Percentiles rank a stretch among this genome's conserved stretches.
Evolutionary conservation across 148 eudicot species (phyloP).

Genomic region (Hydrangea macrophylla): DNA sequence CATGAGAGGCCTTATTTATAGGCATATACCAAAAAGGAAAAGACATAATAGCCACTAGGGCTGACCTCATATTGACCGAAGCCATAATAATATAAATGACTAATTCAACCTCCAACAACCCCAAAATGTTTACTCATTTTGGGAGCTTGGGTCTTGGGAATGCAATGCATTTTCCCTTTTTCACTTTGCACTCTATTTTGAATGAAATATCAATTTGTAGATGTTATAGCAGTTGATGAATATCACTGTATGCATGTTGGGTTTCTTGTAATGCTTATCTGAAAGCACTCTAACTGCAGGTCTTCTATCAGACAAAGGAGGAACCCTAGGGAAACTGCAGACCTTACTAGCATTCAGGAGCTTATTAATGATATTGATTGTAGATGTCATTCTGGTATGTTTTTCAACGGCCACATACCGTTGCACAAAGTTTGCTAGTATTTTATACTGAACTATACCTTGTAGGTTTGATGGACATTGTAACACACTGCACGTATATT

Average conservation of each 20-base stretch:
- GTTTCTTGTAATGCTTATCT: background rate
- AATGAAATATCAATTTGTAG: background rate
- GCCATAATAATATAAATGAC: too few relatives aligned
- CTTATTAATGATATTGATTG: constrained; percentile 65
- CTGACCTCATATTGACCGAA: too few relatives aligned
- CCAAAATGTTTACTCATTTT: too few relatives aligned
- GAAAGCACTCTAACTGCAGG: constrained; percentile 35
- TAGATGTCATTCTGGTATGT: constrained; percentile 67
- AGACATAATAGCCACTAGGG: too few relatives aligned
- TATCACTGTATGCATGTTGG: constrained; percentile 3
- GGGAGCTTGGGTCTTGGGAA: too few relatives aligned
- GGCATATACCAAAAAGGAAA: too few relatives aligned
- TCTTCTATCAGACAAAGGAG: constrained; percentile 85
- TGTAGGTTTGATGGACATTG: constrained; percentile 75
- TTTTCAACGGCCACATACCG: constrained; percentile 8
- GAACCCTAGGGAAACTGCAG: constrained; percentile 89
- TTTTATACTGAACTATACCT: constrained; percentile 12
- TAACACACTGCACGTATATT: constrained; percentile 80
- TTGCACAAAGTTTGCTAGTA: background rate
- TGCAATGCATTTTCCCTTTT: background rate
- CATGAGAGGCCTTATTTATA: too few relatives aligned
- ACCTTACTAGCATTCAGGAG: constrained; percentile 88
- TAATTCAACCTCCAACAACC: too few relatives aligned
- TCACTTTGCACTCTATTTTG: background rate
- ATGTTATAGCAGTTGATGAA: background rate